A percentile compares a stretch with the other conserved stretches of the same genome.
Conservation (phyloP, 2,329 filamentous ascomycete genomes). For the Aspergillus thermomutatus region DNA sequence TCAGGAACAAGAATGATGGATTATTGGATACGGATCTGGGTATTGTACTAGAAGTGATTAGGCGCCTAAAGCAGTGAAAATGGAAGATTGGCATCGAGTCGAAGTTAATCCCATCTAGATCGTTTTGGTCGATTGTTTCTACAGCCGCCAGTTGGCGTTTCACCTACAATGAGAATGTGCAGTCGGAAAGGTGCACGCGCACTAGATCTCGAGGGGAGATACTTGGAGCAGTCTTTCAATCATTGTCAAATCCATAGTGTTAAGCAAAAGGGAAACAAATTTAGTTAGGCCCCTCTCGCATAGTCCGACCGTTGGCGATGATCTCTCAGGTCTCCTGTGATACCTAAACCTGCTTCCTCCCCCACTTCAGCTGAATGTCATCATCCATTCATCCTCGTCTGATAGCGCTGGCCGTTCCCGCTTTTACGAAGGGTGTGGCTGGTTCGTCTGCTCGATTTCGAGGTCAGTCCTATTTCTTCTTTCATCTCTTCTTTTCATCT, state of each 20-base stretch:
- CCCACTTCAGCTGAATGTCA: constrained; percentile 19
- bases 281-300: neutral
- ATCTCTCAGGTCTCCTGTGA: neutral
- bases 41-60: neutral
- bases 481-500: constrained; percentile 4
- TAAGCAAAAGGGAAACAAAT: neutral
- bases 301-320: neutral
- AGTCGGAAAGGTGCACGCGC: neutral
- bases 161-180: neutral
- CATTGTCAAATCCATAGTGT: neutral
- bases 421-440: constrained; percentile 10
- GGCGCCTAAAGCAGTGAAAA: neutral
- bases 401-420: constrained; percentile 3
- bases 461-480: neutral
- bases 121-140: neutral
- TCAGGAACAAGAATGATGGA: neutral
- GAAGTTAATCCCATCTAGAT: neutral
- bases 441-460: neutral
- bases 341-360: neutral
- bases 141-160: neutral
- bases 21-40: neutral
- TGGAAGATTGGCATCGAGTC: neutral
- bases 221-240: neutral
- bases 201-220: neutral
- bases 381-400: neutral